These are phyloP conservation scores for Lasiodiplodia sp. DNA, from an alignment of 2,329 filamentous ascomycete genomes.

Conservation along the genomic window DNA sequence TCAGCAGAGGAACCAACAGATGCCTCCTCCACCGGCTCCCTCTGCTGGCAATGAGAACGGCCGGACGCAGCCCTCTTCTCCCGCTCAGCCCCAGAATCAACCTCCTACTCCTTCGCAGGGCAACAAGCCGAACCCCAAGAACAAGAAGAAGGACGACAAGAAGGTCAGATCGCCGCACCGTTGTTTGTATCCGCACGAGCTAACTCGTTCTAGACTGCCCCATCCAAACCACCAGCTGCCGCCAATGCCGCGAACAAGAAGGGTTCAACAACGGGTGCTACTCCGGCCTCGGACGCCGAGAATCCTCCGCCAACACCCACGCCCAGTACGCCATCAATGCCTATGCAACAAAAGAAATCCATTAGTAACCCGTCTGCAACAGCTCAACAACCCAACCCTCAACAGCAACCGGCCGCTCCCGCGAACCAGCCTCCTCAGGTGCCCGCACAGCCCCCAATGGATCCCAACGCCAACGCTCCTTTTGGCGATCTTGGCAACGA, in stretches of 20 bases:
- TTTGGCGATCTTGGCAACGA: constrained; percentile 49
- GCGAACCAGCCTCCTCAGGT: constrained; percentile 30
- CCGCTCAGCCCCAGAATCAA: constrained; percentile 49
- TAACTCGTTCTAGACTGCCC: constrained; percentile 15
- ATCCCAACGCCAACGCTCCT: constrained; percentile 41
- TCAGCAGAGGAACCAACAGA: constrained; percentile 71
- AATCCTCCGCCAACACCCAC: constrained; percentile 54
- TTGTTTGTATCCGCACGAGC: not conserved
- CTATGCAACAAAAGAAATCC: constrained; percentile 48
- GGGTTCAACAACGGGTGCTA: constrained; percentile 49
- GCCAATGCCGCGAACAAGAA: constrained; percentile 43
- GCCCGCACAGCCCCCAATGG: constrained; percentile 42
- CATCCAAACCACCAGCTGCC: constrained; percentile 42
- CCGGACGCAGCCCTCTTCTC: constrained; percentile 56
- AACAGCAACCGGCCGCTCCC: constrained; percentile 41
- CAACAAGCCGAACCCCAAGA: constrained; percentile 75
- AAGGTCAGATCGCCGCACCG: constrained; percentile 65
- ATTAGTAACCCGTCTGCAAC: constrained; percentile 47
- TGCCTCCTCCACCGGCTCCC: constrained; percentile 58
- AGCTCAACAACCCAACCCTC: constrained; percentile 42
- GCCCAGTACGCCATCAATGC: constrained; percentile 57
- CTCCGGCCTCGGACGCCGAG: constrained; percentile 53
- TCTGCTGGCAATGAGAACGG: constrained; percentile 49
- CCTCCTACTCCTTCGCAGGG: constrained; percentile 79
- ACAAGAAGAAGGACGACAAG: constrained; percentile 74